phyloP scores from a whole-genome alignment of 495 filamentous ascomycete genomes.

The Evansstolkia leycettana region DNA sequence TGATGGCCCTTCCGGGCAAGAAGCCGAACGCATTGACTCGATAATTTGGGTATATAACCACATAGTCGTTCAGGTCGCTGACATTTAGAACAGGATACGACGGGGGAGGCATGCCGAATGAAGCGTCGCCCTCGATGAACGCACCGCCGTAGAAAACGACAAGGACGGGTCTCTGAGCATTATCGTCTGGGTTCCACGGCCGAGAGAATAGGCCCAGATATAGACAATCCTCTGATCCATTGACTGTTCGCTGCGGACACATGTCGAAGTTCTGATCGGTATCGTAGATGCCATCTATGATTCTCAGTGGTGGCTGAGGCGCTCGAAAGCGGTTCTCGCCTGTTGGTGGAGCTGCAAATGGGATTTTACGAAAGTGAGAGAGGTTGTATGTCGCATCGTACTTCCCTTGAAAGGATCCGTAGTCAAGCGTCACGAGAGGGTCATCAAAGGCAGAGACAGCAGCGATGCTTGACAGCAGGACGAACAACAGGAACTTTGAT shows the following conservation, averaged over 20 bases:
- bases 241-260: conserved; percentile 44
- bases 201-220: conserved; percentile 48
- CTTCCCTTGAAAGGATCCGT: conserved; percentile 46
- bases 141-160: too few species aligned
- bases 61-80: conserved; percentile 31
- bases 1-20: conserved; percentile 39
- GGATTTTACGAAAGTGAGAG: conserved; percentile 43
- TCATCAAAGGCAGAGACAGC: too few species aligned
- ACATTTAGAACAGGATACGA: conserved; percentile 44
- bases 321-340: conserved; percentile 44
- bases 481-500: too few species aligned
- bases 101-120: conserved; percentile 39
- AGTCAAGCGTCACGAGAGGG: conserved; percentile 30
- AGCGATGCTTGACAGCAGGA: too few species aligned
- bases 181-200: conserved; percentile 29
- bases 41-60: conserved; percentile 42
- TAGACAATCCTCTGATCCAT: conserved; percentile 51
- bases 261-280: conserved; percentile 44
- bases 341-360: conserved; percentile 44
- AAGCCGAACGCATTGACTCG: conserved; percentile 49
- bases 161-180: conserved; percentile 21
- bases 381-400: conserved; percentile 39
- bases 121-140: too few species aligned
- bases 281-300: conserved; percentile 38
- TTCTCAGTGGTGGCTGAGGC: conserved; percentile 36